Percentiles rank a stretch among this genome's conserved stretches.
Conservation (phyloP, 208 protist genomes). For the Trypanosoma scelopori region DNA sequence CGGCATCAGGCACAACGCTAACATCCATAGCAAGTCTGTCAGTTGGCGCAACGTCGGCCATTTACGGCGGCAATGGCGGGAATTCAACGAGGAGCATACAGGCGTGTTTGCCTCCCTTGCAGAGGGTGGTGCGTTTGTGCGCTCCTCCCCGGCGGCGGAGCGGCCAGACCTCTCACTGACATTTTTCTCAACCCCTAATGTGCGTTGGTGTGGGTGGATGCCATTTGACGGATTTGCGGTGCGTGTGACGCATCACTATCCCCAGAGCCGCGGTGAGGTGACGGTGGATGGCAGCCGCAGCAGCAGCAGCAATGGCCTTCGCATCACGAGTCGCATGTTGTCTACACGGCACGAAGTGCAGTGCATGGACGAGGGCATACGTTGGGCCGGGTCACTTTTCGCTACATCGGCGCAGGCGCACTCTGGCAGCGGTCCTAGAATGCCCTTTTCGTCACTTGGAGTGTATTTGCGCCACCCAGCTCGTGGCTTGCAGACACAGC, state of each 20-base stretch:
- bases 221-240: constrained; percentile 61
- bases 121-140: constrained; percentile 65
- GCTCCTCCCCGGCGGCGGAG: constrained; percentile 29
- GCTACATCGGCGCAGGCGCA: constrained; percentile 40
- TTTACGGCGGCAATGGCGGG: constrained; percentile 59
- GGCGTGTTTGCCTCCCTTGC: constrained; percentile 61
- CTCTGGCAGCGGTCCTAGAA: constrained; percentile 30
- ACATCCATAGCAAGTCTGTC: constrained; percentile 63
- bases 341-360: constrained; percentile 51
- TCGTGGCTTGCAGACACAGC: constrained; percentile 41
- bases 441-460: constrained; percentile 57
- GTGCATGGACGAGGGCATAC: constrained; percentile 72
- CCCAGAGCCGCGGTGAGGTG: constrained; percentile 54
- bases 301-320: neutral
- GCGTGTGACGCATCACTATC: constrained; percentile 72
- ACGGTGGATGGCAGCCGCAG: neutral
- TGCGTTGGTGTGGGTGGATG: constrained; percentile 33
- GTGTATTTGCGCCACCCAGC: constrained; percentile 39
- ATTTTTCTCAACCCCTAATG: constrained; percentile 63
- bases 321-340: constrained; percentile 50
- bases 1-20: constrained; percentile 24
- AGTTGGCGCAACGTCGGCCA: constrained; percentile 58
- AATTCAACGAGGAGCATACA: constrained; percentile 63
- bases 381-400: constrained; percentile 68
- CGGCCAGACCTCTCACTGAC: constrained; percentile 53